These are phyloP conservation scores for Curvularia eragrostidis DNA, from an alignment of 2,329 filamentous ascomycete genomes.

Conservation along the genomic window DNA sequence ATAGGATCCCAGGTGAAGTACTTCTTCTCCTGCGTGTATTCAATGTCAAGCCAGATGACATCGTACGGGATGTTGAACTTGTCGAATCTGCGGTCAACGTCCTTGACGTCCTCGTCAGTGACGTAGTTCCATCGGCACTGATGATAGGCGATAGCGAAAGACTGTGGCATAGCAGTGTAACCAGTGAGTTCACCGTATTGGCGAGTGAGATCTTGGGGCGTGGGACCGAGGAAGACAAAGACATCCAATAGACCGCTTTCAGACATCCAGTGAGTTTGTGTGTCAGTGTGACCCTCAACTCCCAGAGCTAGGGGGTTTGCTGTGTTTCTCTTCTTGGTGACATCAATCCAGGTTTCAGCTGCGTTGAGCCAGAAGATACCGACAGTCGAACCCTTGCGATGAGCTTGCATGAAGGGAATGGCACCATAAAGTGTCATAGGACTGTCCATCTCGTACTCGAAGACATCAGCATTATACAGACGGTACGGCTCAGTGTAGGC, in stretches of 20 bases:
- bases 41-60: slow-evolving; percentile 98
- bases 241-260: slow-evolving; percentile 89
- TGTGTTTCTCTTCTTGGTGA: slow-evolving; percentile 77
- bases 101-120: slow-evolving; percentile 94
- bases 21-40: slow-evolving; percentile 95
- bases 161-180: slow-evolving; percentile 87
- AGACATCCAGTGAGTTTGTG: slow-evolving; percentile 95
- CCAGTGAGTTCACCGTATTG: slow-evolving; percentile 90
- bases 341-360: slow-evolving; percentile 96
- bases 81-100: slow-evolving; percentile 96
- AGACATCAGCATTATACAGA: slow-evolving; percentile 95
- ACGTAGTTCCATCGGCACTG: slow-evolving; percentile 99
- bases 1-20: slow-evolving; percentile 97
- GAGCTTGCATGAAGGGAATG: slow-evolving; percentile 97
- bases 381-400: slow-evolving; percentile 90
- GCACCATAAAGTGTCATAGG: slow-evolving; percentile 98
- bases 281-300: slow-evolving; percentile 71
- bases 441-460: slow-evolving; percentile 96
- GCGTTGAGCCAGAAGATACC: slow-evolving; percentile 98
- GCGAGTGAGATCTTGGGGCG: slow-evolving; percentile 79
- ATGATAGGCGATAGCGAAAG: slow-evolving; percentile 92
- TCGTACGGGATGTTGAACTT: slow-evolving; percentile 96
- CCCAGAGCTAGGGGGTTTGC: slow-evolving; percentile 81
- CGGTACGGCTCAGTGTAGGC: slow-evolving; percentile 90
- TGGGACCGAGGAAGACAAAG: slow-evolving; percentile 92